These are phyloP conservation scores for Grifola frondosa DNA, from an alignment of 1,284 basidiomycete genomes.

Conservation along the genomic window DNA sequence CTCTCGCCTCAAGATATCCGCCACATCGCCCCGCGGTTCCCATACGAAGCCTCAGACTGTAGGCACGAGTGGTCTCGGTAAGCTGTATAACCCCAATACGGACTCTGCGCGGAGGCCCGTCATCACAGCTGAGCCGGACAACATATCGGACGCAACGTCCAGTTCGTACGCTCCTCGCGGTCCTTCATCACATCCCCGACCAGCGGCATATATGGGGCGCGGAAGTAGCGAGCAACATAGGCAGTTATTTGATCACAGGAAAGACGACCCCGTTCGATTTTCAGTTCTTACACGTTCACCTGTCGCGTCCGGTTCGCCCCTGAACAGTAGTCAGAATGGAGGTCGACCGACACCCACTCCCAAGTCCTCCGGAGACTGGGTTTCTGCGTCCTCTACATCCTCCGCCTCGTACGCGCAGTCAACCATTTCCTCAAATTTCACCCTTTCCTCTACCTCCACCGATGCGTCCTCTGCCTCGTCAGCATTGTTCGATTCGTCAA, in stretches of 20 bases:
- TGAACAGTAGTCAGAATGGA: conserved; percentile 21
- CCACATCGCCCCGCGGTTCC: conserved; percentile 37
- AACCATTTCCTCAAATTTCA: conserved; percentile 69
- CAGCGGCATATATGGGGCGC: no score
- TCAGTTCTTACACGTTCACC: conserved; percentile 55
- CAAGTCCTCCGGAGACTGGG: conserved; percentile 63
- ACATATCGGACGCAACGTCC: conserved; percentile 54
- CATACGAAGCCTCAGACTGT: conserved; percentile 33
- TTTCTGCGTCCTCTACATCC: conserved; percentile 74
- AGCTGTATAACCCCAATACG: conserved; percentile 70
- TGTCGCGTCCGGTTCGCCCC: conserved; percentile 9
- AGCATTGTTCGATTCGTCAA: conserved; percentile 49
- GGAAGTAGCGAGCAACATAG: conserved; percentile 39
- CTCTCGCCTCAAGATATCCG: conserved; percentile 64
- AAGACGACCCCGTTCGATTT: conserved; percentile 84
- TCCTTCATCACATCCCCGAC: no score
- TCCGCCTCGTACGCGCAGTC: conserved; percentile 67
- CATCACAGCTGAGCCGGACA: conserved; percentile 60
- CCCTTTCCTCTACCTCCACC: conserved; percentile 70
- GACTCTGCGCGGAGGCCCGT: conserved; percentile 61
- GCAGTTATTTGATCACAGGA: conserved; percentile 80
- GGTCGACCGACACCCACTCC: conserved; percentile 47
- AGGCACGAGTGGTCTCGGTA: conserved; percentile 41
- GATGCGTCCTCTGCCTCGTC: conserved; percentile 71
- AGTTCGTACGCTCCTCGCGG: conserved; percentile 49